These are phyloP conservation scores for Elsinoe batatas DNA, from an alignment of 2,329 filamentous ascomycete genomes.

Conservation along the genomic window DNA sequence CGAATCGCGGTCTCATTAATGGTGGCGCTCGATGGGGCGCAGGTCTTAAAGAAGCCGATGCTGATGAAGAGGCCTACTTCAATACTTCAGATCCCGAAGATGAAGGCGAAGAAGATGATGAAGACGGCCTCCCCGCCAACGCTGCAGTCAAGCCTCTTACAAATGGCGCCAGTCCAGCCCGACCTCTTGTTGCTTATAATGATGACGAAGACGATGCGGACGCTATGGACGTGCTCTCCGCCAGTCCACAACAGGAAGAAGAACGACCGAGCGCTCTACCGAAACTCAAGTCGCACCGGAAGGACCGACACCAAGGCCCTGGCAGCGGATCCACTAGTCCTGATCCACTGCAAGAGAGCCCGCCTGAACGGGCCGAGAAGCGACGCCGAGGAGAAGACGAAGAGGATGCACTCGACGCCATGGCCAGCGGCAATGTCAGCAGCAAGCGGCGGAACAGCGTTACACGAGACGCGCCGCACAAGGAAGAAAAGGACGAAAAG, in stretches of 20 bases:
- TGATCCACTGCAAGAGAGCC: conserved; percentile 27
- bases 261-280: conserved; percentile 9
- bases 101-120: conserved; percentile 41
- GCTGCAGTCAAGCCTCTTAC: conserved; percentile 29
- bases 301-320: conserved; percentile 15
- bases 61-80: conserved; percentile 87
- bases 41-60: conserved; percentile 72
- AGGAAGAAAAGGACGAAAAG: conserved; percentile 17
- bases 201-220: conserved; percentile 72
- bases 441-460: conserved; percentile 35
- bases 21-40: conserved; percentile 51
- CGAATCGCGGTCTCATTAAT: conserved; percentile 41
- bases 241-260: conserved; percentile 14
- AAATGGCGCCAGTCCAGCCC: conserved; percentile 57
- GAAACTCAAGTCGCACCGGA: conserved; percentile 18
- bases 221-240: conserved; percentile 44
- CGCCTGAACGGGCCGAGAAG: conserved; percentile 78
- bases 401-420: conserved; percentile 82
- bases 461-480: conserved; percentile 18
- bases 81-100: conserved; percentile 82
- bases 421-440: conserved; percentile 43
- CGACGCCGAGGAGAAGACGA: conserved; percentile 85
- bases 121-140: conserved; percentile 22
- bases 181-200: conserved; percentile 80
- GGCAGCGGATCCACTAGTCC: conserved; percentile 18